Percentiles rank a stretch among this genome's conserved stretches.
These are phyloP conservation scores for Areca catechu DNA, from an alignment of 176 grass and related monocot species.

Conservation along the genomic window DNA sequence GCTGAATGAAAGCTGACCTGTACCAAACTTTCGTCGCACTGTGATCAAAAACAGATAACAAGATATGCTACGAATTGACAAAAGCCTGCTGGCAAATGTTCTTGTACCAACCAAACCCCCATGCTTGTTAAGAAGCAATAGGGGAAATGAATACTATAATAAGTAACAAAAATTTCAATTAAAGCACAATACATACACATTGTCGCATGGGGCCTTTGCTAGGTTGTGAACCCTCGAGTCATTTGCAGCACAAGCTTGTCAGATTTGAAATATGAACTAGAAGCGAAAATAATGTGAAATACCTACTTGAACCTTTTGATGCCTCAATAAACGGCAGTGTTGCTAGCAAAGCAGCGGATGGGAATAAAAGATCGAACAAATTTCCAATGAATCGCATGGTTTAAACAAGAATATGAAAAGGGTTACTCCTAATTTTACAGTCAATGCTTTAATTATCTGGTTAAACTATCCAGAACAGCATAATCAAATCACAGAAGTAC, in stretches of 20 bases:
- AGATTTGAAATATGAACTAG: conserved; percentile 72
- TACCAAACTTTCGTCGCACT: conserved; percentile 51
- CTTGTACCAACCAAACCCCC: conserved; percentile 59
- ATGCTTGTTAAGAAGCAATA: conserved; percentile 36
- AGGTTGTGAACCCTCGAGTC: conserved; percentile 54
- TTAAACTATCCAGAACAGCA: no score
- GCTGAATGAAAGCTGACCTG: conserved; percentile 95
- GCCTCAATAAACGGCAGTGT: conserved; percentile 1
- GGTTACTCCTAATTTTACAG: no score
- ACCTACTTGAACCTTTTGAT: conserved; percentile 55
- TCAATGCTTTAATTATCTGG: no score
- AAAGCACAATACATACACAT: conserved; percentile 96
- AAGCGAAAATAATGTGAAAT: conserved; percentile 54
- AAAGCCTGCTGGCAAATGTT: conserved; percentile 55
- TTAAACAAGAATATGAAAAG: no score
- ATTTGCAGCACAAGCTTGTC: conserved; percentile 79
- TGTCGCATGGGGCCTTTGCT: conserved; percentile 58
- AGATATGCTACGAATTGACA: conserved; percentile 62
- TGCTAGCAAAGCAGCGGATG: not conserved
- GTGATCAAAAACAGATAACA: conserved; percentile 75
- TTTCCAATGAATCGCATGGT: no score
- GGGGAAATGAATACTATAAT: conserved; percentile 28
- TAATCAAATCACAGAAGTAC: no score
- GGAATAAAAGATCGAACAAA: no score
- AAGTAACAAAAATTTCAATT: conserved; percentile 28